phyloP scores from a whole-genome alignment of 768 basidiomycete species.

The Mycena maculata region DNA sequence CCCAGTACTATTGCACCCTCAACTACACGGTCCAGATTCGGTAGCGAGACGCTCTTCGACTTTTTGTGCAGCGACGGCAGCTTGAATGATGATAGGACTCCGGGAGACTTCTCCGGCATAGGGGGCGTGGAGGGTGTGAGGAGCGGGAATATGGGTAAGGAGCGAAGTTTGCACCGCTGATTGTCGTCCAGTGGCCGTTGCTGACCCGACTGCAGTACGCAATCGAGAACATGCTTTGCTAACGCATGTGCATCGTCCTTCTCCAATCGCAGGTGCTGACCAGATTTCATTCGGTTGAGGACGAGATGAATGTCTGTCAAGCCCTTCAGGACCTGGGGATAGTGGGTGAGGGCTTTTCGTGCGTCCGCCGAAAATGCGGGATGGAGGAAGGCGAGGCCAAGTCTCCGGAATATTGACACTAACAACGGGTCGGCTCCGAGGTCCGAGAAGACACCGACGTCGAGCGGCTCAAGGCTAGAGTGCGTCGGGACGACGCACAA shows the following conservation, averaged over 20 bases:
- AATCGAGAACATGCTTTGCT: slow-evolving; percentile 29
- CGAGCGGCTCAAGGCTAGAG: slow-evolving; percentile 41
- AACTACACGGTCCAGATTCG: slow-evolving; percentile 14
- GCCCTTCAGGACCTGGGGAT: slow-evolving; percentile 34
- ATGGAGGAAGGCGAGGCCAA: slow-evolving; percentile 51
- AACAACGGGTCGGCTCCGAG: slow-evolving; percentile 37
- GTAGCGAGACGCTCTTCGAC: slow-evolving; percentile 27
- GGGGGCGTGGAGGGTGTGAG: slow-evolving; percentile 6
- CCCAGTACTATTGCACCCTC: slow-evolving; percentile 24
- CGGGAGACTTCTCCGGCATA: slow-evolving; percentile 25
- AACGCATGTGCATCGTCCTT: slow-evolving; percentile 15
- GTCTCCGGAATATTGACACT: slow-evolving; percentile 36
- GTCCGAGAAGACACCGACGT: slow-evolving; percentile 43
- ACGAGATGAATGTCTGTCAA: slow-evolving; percentile 45
- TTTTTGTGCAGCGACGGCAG: slow-evolving; percentile 29
- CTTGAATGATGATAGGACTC: slow-evolving; percentile 24
- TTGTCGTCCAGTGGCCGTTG: slow-evolving; percentile 31
- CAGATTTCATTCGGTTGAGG: slow-evolving; percentile 41
- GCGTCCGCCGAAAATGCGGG: slow-evolving; percentile 36
- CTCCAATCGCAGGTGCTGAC: slow-evolving; percentile 20
- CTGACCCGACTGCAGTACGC: slow-evolving; percentile 26
- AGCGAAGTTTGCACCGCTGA: slow-evolving; percentile 38
- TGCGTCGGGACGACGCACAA: slow-evolving; percentile 50
- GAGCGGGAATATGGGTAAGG: slow-evolving; percentile 40
- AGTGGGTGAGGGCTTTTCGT: slow-evolving; percentile 33